These are phyloP conservation scores for Breviolum minutum DNA, from an alignment of 73 alveolate genomes.

Conservation along the genomic window DNA sequence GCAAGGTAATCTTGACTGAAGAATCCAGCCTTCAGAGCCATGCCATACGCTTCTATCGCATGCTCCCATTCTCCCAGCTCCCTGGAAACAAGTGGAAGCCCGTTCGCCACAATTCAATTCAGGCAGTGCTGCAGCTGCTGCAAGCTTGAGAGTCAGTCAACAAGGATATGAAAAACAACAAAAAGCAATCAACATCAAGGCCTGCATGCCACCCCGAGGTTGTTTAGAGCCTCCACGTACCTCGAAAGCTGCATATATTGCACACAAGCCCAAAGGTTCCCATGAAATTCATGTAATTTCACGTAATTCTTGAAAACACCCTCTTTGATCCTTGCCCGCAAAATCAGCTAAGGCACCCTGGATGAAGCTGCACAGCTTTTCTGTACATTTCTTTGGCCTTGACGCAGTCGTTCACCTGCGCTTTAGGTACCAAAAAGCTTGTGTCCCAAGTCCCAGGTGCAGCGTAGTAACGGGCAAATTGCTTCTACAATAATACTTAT, in stretches of 20 bases:
- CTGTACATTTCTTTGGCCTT: constrained; percentile 82
- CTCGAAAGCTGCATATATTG: background rate
- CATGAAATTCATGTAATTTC: background rate
- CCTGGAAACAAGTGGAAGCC: background rate
- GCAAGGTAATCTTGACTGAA: no score
- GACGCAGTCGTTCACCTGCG: constrained; percentile 27
- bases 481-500: no score
- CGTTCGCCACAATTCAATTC: background rate
- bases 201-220: constrained; percentile 82
- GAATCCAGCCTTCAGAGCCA: constrained; percentile 65
- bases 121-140: background rate
- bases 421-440: background rate
- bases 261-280: background rate
- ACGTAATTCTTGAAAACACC: background rate
- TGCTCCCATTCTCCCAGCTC: constrained; percentile 90
- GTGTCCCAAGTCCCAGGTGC: background rate
- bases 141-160: no score
- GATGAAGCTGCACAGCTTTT: constrained; percentile 88
- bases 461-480: no score
- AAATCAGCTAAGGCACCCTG: background rate
- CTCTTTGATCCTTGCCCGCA: background rate
- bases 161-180: background rate
- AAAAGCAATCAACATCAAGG: background rate
- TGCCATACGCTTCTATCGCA: constrained; percentile 55
- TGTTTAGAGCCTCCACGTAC: constrained; percentile 72